phyloP scores from a whole-genome alignment of 441 rosid species.

The Gossypium davidsonii region DNA sequence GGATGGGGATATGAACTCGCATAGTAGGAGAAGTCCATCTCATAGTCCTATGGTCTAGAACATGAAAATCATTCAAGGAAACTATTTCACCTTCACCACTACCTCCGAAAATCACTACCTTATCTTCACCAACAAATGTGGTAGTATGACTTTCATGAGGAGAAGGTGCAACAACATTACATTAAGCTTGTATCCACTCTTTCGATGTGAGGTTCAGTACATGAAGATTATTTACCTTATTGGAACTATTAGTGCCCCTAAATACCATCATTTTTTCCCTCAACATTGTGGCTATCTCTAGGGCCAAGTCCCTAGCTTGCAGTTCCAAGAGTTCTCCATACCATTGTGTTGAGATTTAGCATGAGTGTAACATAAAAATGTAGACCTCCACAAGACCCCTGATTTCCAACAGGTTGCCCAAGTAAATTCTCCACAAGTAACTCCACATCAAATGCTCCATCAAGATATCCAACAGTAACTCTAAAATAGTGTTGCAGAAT shows the following conservation, averaged over 20 bases:
- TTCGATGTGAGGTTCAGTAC: constrained; percentile 44
- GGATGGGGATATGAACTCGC: constrained; percentile 49
- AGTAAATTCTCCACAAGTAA: too few species aligned
- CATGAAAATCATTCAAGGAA: constrained; percentile 60
- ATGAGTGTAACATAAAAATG: constrained; percentile 58
- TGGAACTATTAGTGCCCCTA: constrained; percentile 66
- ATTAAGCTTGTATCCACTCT: constrained; percentile 47
- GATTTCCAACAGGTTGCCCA: not conserved
- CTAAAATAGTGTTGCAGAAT: constrained; percentile 27
- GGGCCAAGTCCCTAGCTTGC: constrained; percentile 60
- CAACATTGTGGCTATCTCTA: constrained; percentile 46
- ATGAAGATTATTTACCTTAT: constrained; percentile 63
- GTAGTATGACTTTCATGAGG: constrained; percentile 77
- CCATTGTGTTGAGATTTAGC: constrained; percentile 45
- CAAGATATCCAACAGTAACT: constrained; percentile 28
- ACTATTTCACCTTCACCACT: constrained; percentile 72
- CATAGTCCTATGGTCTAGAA: constrained; percentile 56
- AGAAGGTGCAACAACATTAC: constrained; percentile 43
- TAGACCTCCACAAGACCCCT: constrained; percentile 71
- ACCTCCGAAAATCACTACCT: constrained; percentile 56
- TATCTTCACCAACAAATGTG: constrained; percentile 40
- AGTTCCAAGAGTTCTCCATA: constrained; percentile 41
- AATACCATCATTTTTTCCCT: constrained; percentile 45
- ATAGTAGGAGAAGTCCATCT: constrained; percentile 49
- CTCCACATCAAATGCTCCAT: too few species aligned